Evolutionary conservation across 371 early-diverging fungal genomes (phyloP).

Genomic region (Rhizopus microsporus): DNA sequence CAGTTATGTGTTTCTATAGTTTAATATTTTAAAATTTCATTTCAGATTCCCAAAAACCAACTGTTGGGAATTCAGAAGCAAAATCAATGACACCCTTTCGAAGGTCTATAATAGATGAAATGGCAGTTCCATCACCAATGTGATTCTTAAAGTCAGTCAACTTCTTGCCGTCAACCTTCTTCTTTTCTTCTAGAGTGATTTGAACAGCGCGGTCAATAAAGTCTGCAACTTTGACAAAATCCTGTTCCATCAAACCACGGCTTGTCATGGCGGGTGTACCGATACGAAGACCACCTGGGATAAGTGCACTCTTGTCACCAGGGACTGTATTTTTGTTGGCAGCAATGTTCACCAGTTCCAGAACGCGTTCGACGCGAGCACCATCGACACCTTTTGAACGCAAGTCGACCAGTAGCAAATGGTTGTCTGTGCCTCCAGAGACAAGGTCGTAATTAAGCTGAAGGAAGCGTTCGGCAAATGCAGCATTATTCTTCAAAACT

Average conservation of each 20-base stretch:
- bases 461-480: constrained; percentile 75
- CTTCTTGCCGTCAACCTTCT: constrained; percentile 27
- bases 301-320: constrained; percentile 87
- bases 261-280: constrained; percentile 92
- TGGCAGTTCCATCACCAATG: constrained; percentile 26
- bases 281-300: constrained; percentile 92
- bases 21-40: constrained; percentile 1
- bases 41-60: constrained; percentile 14
- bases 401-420: constrained; percentile 92
- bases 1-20: too few species aligned
- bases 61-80: constrained; percentile 14
- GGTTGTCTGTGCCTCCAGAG: constrained; percentile 95
- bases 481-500: constrained; percentile 89
- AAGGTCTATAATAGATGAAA: constrained; percentile 6
- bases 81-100: constrained; percentile 8
- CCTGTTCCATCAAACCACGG: constrained; percentile 85
- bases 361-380: constrained; percentile 92
- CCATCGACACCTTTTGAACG: constrained; percentile 84
- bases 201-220: constrained; percentile 89
- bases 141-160: constrained; percentile 9
- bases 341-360: constrained; percentile 92
- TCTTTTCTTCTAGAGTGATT: constrained; percentile 80
- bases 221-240: constrained; percentile 84
- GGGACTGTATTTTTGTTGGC: constrained; percentile 95
- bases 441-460: constrained; percentile 87